These are phyloP conservation scores for Tylopilus intermedius DNA, from an alignment of 768 basidiomycete genomes.

Conservation along the genomic window DNA sequence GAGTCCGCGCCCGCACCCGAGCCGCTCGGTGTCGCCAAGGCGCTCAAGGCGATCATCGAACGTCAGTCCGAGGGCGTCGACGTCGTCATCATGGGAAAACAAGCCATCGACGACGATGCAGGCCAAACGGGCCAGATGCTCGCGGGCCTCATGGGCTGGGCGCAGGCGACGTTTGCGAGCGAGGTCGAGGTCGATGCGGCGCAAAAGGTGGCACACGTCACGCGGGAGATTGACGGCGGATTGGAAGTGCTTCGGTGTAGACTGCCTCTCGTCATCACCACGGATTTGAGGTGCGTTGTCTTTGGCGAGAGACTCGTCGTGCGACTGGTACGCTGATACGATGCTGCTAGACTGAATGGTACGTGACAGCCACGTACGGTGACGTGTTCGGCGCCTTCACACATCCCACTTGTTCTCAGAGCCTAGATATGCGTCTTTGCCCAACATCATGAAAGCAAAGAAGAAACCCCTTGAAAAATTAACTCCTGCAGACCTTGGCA, in stretches of 20 bases:
- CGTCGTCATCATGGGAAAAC: slow-evolving; percentile 93
- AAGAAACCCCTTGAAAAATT: slow-evolving; percentile 93
- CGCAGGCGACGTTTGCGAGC: slow-evolving; percentile 93
- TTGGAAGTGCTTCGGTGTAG: slow-evolving; percentile 73
- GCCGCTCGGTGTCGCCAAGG: slow-evolving; percentile 86
- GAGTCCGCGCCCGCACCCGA: slow-evolving; percentile 74
- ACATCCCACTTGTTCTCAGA: slow-evolving; percentile 42
- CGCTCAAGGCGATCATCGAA: slow-evolving; percentile 71
- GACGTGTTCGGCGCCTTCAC: not conserved
- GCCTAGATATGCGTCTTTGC: slow-evolving; percentile 94
- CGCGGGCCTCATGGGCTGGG: slow-evolving; percentile 86
- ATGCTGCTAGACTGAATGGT: slow-evolving; percentile 64
- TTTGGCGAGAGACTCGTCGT: not conserved
- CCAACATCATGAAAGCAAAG: slow-evolving; percentile 99
- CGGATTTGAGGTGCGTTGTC: slow-evolving; percentile 75
- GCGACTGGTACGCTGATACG: not conserved
- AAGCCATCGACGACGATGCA: slow-evolving; percentile 96
- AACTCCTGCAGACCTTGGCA: slow-evolving; percentile 68
- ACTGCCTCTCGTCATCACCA: slow-evolving; percentile 84
- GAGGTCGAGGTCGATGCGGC: slow-evolving; percentile 68
- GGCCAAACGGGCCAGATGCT: slow-evolving; percentile 97
- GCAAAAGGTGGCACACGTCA: slow-evolving; percentile 63
- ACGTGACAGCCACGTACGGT: slow-evolving; percentile 8
- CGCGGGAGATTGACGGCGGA: slow-evolving; percentile 93
- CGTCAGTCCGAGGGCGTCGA: slow-evolving; percentile 62